Evolutionary conservation across 805 yeast genomes (phyloP), one percentile per base, ranked within the genome.

Genomic region (Ogataea paraovalis): DNA sequence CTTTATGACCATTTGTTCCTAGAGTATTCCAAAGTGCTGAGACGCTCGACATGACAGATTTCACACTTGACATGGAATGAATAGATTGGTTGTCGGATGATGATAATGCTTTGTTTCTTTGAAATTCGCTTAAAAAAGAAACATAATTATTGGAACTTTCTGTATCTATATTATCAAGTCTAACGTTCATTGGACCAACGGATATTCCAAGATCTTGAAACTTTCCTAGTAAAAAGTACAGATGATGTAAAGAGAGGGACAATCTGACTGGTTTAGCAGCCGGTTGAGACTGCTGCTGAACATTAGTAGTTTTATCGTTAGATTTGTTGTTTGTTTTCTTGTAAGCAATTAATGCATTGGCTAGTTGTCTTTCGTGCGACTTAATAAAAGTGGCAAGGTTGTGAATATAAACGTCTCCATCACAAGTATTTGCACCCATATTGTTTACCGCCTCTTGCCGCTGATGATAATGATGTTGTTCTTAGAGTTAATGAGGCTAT

Each of bases 121-220:
- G 83, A 47, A 62, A 81, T 51, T 79, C 80, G 55, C 78, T 81
- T 66, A 82, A 68, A 53, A 82, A 82, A 7, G 85, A 79, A 25
- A 81, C 82, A 51, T 72, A 72, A 49, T 69, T 67, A 61, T 77
- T 45, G 67, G 78, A 48, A 69, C 80, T 59, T n/a, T 66, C 71
- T 54, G 81, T 65, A 62, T 78, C 67, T 1, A 82, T 79, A 50
- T 71, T 78, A 52, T 82, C 85, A 20, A 82, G 64, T 52, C 84
- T 69, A 41, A 82, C 69, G 57, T 78, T 78, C 64, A 82, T 66
- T 3, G 87, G 87, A 0, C 88, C 88, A 9, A 82, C 79, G 27
- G 76, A 47, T 57, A 72, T 52, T 51, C 72, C 65, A 60, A 76
- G 46, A 47, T 71, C 68, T 70, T 81, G 64, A 46, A 83, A 79